phyloP scores from a whole-genome alignment of 805 yeast genomes.

The Wickerhamiella bombiphila region DNA sequence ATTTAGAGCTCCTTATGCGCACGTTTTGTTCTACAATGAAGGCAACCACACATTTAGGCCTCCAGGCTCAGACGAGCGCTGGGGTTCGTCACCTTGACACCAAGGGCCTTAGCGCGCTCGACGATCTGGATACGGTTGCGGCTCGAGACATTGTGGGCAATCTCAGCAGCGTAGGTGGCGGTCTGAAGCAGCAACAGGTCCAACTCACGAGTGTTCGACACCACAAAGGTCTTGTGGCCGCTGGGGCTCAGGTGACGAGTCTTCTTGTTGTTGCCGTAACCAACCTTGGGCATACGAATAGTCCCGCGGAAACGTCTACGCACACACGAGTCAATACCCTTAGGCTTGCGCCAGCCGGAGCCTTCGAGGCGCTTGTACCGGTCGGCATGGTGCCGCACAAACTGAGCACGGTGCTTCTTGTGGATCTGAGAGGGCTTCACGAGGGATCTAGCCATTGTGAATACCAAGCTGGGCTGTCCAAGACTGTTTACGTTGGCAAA shows the following conservation, averaged over 20 bases:
- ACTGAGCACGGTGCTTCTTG: slow-evolving; percentile 97
- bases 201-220: slow-evolving; percentile 77
- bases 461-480: too few relatives aligned
- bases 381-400: slow-evolving; percentile 99
- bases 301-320: slow-evolving; percentile 99
- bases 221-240: slow-evolving; percentile 95
- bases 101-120: slow-evolving; percentile 94
- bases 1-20: too few relatives aligned
- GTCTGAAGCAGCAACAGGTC: slow-evolving; percentile 94
- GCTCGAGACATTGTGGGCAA: slow-evolving; percentile 96
- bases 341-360: slow-evolving; percentile 99
- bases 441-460: slow-evolving; percentile 84
- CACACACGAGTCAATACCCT: slow-evolving; percentile 99
- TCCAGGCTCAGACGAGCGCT: slow-evolving; percentile 96
- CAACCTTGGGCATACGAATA: slow-evolving; percentile 97
- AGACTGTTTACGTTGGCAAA: too few relatives aligned
- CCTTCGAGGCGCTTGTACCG: slow-evolving; percentile 87
- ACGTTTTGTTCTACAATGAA: neutral
- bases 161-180: slow-evolving; percentile 98
- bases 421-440: slow-evolving; percentile 95
- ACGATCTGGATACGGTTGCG: slow-evolving; percentile 95
- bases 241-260: slow-evolving; percentile 92
- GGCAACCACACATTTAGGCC: slow-evolving; percentile 63
- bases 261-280: slow-evolving; percentile 99
- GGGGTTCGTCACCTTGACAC: slow-evolving; percentile 98